phyloP scores from a whole-genome alignment of 108 stramenopile genomes.

The Fragilaria crotonensis region DNA sequence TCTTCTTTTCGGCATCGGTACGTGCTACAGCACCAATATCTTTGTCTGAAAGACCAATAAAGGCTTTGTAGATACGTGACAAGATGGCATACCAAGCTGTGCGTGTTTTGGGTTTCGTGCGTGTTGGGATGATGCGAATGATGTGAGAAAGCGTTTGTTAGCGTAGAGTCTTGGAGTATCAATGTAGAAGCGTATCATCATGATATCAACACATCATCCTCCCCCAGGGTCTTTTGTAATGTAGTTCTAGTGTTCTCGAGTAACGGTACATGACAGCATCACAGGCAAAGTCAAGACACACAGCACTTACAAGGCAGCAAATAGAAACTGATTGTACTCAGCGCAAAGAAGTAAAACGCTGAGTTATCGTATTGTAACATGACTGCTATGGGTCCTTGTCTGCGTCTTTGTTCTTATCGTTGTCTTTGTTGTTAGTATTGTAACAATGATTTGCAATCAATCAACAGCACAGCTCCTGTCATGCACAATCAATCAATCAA shows the following conservation, averaged over 20 bases:
- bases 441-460: too few relatives aligned
- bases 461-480: too few relatives aligned
- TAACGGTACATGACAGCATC: not conserved
- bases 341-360: constrained; percentile 87
- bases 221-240: too few relatives aligned
- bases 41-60: constrained; percentile 56
- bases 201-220: too few relatives aligned
- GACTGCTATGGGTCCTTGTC: too few relatives aligned
- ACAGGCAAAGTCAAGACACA: not conserved
- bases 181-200: too few relatives aligned
- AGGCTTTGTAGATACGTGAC: constrained; percentile 41
- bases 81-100: constrained; percentile 81
- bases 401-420: too few relatives aligned
- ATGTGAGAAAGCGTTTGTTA: constrained; percentile 10
- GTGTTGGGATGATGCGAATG: constrained; percentile 7
- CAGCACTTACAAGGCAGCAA: constrained; percentile 76
- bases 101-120: too few relatives aligned
- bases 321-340: constrained; percentile 84
- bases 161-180: too few relatives aligned
- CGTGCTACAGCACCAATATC: constrained; percentile 78
- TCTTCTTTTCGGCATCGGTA: constrained; percentile 76
- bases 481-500: too few relatives aligned
- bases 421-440: too few relatives aligned
- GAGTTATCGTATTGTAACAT: constrained; percentile 94
- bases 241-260: too few relatives aligned